Evolutionary conservation across 2,329 filamentous ascomycete genomes (phyloP).

Genomic region (Sporothrix protearum): DNA sequence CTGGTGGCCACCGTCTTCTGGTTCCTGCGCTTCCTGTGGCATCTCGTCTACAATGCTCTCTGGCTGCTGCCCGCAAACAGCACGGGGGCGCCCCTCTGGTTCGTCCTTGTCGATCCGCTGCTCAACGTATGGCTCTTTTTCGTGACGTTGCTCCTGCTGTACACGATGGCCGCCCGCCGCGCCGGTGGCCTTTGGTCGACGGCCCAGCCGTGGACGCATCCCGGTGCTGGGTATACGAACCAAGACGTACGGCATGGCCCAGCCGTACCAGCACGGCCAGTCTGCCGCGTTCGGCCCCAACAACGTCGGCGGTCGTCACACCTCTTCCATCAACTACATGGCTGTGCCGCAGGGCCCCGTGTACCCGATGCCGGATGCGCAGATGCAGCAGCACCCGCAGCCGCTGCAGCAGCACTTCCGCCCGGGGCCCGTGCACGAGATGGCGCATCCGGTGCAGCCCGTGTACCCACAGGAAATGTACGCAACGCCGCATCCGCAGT

Average conservation of each 20-base stretch:
- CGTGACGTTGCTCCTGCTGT: conserved; percentile 30
- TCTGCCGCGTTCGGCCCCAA: not conserved
- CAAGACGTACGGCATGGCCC: not conserved
- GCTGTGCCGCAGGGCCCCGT: not conserved
- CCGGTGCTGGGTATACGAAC: not conserved
- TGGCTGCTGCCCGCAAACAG: conserved; percentile 16
- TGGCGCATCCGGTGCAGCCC: not conserved
- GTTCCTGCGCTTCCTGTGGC: conserved; percentile 31
- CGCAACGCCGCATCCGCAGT: not conserved
- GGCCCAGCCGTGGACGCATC: conserved; percentile 25
- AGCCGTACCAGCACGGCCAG: not conserved
- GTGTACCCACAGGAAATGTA: conserved; percentile 7
- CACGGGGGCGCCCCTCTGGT: not conserved
- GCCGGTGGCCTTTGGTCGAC: conserved; percentile 32
- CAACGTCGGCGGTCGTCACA: no score
- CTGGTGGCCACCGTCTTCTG: conserved; percentile 36
- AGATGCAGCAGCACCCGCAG: not conserved
- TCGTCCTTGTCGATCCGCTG: conserved; percentile 26
- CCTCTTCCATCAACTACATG: no score
- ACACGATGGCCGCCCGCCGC: conserved; percentile 29
- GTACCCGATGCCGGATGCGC: not conserved
- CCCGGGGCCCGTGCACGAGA: not conserved
- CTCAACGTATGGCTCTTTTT: conserved; percentile 29
- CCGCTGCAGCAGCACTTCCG: not conserved
- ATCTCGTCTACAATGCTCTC: conserved; percentile 25